Conservation (phyloP, 768 basidiomycete genomes). For the Russula sp. region DNA sequence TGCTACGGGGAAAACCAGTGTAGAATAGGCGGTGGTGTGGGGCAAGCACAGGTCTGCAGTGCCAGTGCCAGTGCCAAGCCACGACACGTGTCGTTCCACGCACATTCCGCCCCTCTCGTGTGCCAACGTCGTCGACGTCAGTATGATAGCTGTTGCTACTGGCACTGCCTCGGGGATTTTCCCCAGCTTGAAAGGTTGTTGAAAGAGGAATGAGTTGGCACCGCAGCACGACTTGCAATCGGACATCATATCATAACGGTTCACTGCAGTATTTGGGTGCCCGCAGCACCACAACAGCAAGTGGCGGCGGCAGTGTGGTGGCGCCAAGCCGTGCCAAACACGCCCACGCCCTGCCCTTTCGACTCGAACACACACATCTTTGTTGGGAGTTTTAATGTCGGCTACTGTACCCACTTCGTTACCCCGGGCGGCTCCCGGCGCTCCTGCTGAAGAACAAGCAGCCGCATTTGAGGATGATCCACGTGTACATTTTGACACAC, state of each 20-base stretch:
- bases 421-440: conserved; percentile 46
- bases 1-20: background rate
- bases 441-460: conserved; percentile 55
- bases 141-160: background rate
- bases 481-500: conserved; percentile 75
- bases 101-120: background rate
- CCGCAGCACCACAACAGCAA: background rate
- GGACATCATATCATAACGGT: background rate
- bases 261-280: background rate
- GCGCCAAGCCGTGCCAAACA: conserved; percentile 25
- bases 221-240: background rate
- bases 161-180: background rate
- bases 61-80: background rate
- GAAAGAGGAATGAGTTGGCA: background rate
- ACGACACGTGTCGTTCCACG: conserved; percentile 8
- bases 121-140: background rate
- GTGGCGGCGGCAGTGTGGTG: background rate
- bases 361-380: background rate
- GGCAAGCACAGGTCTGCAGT: conserved; percentile 1
- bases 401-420: conserved; percentile 16
- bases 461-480: conserved; percentile 78
- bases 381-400: conserved; percentile 7
- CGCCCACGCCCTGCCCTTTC: conserved; percentile 18
- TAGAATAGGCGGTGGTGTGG: background rate
- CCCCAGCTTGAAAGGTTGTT: background rate